Base-by-base conservation (phyloP, 805 yeast genomes). In the Candida vaughaniae region DNA sequence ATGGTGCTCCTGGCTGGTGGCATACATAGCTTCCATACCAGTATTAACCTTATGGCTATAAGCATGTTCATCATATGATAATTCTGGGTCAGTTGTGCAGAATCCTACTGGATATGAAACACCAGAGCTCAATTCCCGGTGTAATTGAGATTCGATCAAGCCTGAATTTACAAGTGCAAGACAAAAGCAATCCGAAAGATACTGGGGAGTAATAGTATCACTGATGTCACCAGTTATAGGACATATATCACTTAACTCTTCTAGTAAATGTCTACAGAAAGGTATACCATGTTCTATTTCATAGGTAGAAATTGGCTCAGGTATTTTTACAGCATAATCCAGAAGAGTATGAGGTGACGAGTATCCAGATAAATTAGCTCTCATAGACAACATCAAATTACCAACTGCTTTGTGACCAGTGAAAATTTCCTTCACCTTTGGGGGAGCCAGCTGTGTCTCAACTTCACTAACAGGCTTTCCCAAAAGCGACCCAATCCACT, bases 181-280 rank as follows among this genome's bases (percentile, higher is more conserved):
- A 42, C 73, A 59, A 48, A 62, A 70, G 39, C 72, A 53, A 48
- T 75, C 81, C 1, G 73, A 56, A 31, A 69, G 62, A 52, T 69
- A 75, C 40, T 74, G 78, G 1, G 78, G 78, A 2, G 77, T 64
- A 25, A 75, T 59, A 2, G 76, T 71, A 49, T 73, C 78, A 16
- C 69, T 56, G 33, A 69, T 51, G 38, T 66, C 69, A 9, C 73
- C 73, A 2, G 69, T 71, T 14, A 75, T 46, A 2, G 79, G 77
- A 41, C 71, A 60, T 28, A 58, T 55, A 31, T 58, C 62, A 3
- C 74, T 70, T 33, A 73, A 48, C 38, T 66, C 68, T 29, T 60
- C 52, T 16, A 71, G 47, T 29, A 69, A 45, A 2, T 64, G 57
- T 17, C 77, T 53, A 45, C 69, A 63, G 20, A 52, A 46, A 2